Percentiles rank a stretch among this genome's conserved stretches.
Conservation (phyloP, 2,329 filamentous ascomycete species). For the Phialocephala sp. region DNA sequence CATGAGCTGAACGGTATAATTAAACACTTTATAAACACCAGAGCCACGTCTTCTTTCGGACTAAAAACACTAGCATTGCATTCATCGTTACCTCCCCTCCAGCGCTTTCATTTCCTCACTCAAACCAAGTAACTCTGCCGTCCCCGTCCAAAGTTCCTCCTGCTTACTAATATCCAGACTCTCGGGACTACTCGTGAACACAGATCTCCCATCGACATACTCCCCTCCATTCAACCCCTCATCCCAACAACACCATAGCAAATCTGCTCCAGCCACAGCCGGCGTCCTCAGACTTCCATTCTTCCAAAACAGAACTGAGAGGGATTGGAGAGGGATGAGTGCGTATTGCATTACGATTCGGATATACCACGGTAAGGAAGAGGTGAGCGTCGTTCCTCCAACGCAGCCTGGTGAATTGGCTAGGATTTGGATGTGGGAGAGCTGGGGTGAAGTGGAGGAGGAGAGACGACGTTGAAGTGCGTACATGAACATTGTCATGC, state of each 20-base stretch:
- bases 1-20: no score
- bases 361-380: constrained; percentile 28
- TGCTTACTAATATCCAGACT: constrained; percentile 9
- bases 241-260: constrained; percentile 44
- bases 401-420: constrained; percentile 49
- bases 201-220: constrained; percentile 11
- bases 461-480: constrained; percentile 22
- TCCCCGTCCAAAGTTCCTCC: constrained; percentile 1
- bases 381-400: constrained; percentile 38
- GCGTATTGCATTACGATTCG: constrained; percentile 35
- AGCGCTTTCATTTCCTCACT: not conserved
- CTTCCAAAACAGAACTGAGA: constrained; percentile 38
- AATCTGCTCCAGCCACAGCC: constrained; percentile 45
- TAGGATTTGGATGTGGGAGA: constrained; percentile 43
- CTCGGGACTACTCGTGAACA: not conserved
- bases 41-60: not conserved
- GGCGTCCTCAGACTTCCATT: constrained; percentile 43
- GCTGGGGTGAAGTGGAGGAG: constrained; percentile 31
- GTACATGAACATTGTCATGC: constrained; percentile 24
- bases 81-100: not conserved
- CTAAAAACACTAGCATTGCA: not conserved
- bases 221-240: constrained; percentile 4
- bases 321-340: constrained; percentile 31
- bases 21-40: no score
- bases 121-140: not conserved